Conservation (phyloP, 1,284 basidiomycete species). For the Mycena citricolor region DNA sequence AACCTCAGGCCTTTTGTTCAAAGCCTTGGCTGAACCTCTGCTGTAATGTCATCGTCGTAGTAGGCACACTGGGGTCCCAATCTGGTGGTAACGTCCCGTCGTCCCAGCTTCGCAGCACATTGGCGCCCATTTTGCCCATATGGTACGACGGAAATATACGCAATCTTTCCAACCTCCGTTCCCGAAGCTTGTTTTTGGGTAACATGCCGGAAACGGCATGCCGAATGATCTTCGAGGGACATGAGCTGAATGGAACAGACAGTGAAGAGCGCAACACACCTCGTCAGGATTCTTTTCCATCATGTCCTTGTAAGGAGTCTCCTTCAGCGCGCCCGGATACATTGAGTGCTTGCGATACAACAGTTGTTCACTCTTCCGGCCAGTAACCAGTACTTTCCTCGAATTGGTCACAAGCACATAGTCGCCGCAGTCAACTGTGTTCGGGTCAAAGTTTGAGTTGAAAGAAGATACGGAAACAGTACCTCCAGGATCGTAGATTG, state of each 20-base stretch:
- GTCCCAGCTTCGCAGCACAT: constrained; percentile 74
- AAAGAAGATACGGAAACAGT: background rate
- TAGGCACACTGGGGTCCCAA: constrained; percentile 43
- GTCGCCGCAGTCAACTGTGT: constrained; percentile 91
- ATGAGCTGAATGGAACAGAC: constrained; percentile 8
- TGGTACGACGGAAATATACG: constrained; percentile 81
- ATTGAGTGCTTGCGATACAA: constrained; percentile 90
- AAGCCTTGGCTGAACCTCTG: too few relatives aligned
- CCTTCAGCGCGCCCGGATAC: constrained; percentile 93
- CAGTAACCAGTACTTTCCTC: constrained; percentile 82
- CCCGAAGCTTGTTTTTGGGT: constrained; percentile 92
- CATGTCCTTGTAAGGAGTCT: constrained; percentile 82
- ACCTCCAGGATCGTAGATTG: constrained; percentile 92
- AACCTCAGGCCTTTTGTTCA: too few relatives aligned
- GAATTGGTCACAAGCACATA: constrained; percentile 97
- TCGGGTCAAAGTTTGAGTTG: background rate
- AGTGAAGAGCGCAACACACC: constrained; percentile 50
- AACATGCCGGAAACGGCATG: constrained; percentile 96
- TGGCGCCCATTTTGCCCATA: constrained; percentile 67
- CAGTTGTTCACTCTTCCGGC: constrained; percentile 86
- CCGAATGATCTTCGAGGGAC: constrained; percentile 77
- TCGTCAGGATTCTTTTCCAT: constrained; percentile 88
- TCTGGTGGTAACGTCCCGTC: constrained; percentile 63
- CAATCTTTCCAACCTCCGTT: constrained; percentile 80
- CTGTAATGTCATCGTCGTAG: constrained; percentile 36